These are phyloP conservation scores for Cystobasidium pallidum DNA, from an alignment of 1,284 basidiomycete genomes.

Conservation along the genomic window DNA sequence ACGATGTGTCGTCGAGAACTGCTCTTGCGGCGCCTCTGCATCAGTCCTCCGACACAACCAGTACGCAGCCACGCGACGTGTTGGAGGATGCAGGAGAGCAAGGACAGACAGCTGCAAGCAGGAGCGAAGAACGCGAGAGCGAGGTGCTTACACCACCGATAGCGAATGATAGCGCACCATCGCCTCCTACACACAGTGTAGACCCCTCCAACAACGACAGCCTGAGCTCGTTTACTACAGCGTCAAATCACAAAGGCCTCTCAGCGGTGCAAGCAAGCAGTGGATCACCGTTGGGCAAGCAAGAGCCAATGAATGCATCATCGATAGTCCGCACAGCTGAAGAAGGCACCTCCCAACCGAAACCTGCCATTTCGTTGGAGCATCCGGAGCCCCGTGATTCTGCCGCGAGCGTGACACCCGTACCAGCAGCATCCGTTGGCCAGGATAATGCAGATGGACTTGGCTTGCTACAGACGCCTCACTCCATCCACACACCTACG, in stretches of 20 bases:
- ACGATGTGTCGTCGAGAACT: background rate
- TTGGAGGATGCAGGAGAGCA: background rate
- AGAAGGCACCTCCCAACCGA: background rate
- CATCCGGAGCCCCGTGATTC: background rate
- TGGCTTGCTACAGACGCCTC: background rate
- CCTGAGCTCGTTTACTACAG: constrained; percentile 15
- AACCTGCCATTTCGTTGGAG: background rate
- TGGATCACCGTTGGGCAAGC: background rate
- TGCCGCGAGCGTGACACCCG: background rate
- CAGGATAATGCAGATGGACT: background rate
- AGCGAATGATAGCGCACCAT: background rate
- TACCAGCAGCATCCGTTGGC: background rate
- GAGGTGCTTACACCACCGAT: background rate
- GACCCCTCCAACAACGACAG: background rate
- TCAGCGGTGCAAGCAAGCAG: background rate
- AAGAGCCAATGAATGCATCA: background rate
- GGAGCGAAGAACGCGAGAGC: background rate
- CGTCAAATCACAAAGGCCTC: background rate
- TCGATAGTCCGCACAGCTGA: constrained; percentile 19
- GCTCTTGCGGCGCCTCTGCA: background rate
- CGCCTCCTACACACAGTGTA: background rate
- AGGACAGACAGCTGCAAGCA: background rate
- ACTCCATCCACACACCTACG: background rate
- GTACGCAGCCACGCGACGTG: background rate
- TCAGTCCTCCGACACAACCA: background rate